Evolutionary conservation across 2,329 filamentous ascomycete genomes (phyloP), one percentile per base, ranked within the genome.

Genomic region (Tolypocladium sp.): DNA sequence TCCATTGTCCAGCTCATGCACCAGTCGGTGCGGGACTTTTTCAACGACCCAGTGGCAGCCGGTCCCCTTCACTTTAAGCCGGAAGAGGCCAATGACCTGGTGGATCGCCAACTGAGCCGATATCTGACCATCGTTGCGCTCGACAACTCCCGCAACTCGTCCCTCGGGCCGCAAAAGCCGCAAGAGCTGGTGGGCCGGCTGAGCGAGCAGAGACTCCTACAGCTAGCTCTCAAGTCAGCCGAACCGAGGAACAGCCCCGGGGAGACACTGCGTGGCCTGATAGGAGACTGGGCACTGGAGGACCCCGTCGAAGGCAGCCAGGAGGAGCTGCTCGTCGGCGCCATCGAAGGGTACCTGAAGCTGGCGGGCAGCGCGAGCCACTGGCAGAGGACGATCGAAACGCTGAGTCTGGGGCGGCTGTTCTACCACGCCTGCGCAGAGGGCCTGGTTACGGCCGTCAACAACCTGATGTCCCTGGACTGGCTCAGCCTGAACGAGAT

Each of bases 1-100:
- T 54, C 56, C 37, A 25, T 60, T 15, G 56, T 60, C 4, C 56
- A 60, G 57, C 42, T 60, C 12, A 60, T 60, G 59, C 59, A 60
- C 27, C 56, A 58, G 33, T 60, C 59, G 15, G 53, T 60, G 3
- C 59, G 56, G 3, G 59, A 60, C n/a, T 60, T 60, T 17, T 42
- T 58, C 13, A 53, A 37, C 20, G 53, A 57, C 37, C 10, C 41
- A 9, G n/a, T 20, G 20, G 17, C 57, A 1, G 56, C 49, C 10
- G 49, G 49, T 5, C 25, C 13, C 8, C 49, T 52, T 20, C 49
- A 35, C 22, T 52, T 52, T n/a, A 20, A 1, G 30, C 17, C 25
- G 27, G 22, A 27, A 4, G 49, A 27, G n/a, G 49, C 49, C 15
- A 17, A 8, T 4, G 13, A 15, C 49, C 49, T 52, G n/a, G 49